Evolutionary conservation across 169 alveolate species (phyloP).

Genomic region (Plasmodium gaboni): DNA sequence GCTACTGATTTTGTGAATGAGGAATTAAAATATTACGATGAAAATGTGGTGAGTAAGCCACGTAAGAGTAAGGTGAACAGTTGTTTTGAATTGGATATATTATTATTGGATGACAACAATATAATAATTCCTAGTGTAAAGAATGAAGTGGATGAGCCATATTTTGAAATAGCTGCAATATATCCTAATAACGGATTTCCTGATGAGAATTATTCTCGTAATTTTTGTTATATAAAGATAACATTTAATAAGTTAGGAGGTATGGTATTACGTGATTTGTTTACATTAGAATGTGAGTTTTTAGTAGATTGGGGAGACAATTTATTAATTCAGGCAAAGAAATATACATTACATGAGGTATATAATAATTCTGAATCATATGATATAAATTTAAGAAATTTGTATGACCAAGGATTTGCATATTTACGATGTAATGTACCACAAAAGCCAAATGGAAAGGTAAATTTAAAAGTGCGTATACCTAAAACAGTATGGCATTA

Average conservation of each 20-base stretch:
- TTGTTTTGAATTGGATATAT: conserved; percentile 44
- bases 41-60: conserved; percentile 73
- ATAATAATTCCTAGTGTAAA: conserved; percentile 59
- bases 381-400: conserved; percentile 78
- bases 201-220: conserved; percentile 58
- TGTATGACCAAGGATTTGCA: conserved; percentile 83
- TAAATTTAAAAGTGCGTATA: conserved; percentile 78
- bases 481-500: conserved; percentile 84
- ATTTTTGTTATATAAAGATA: conserved; percentile 80
- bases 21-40: conserved; percentile 72
- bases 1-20: conserved; percentile 70
- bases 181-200: conserved; percentile 77
- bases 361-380: conserved; percentile 75
- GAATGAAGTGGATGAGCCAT: conserved; percentile 79
- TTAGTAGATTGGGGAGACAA: conserved; percentile 86
- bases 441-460: conserved; percentile 78
- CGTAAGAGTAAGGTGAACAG: conserved; percentile 18
- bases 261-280: conserved; percentile 80
- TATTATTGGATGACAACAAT: conserved; percentile 55
- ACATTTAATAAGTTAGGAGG: conserved; percentile 81
- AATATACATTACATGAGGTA: conserved; percentile 79
- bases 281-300: conserved; percentile 81
- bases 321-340: conserved; percentile 80
- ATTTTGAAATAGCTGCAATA: conserved; percentile 78
- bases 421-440: conserved; percentile 81